Base-by-base conservation (phyloP, 129 eudicot species). In the Silybum marianum region DNA sequence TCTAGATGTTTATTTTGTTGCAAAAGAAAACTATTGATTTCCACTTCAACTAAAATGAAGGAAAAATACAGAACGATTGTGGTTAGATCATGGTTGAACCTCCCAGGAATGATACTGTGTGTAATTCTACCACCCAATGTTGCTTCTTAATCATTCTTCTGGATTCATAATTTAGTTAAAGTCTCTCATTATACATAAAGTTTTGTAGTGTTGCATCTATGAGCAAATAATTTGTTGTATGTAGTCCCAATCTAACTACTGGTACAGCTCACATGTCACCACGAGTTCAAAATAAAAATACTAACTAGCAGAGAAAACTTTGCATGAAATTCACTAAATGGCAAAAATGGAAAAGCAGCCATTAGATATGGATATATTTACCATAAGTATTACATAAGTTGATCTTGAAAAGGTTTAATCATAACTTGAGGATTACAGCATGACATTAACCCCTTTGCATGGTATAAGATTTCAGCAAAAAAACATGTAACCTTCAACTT, bases 211-310 rank as follows among this genome's bases (percentile, higher is more conserved):
- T 60, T n/a, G 67, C 25, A 19, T 60, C 25, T 18, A 60, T 60
- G n/a, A n/a, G 66, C 66, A 62, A 19, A 32, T 79, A 14, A 14
- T 62, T 62, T 18, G 23, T 62, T 19, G 69, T 62, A 22, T 62
- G 26, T 62, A 62, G 69, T 8, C 69, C 24, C 69, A 62, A 21
- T 62, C 69, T 62, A 62, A 62, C 26, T 62, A 22, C 13, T 21
- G 38, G 34, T 34, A 62, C 65, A 73, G 73, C 16, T 19, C 73
- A 40, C 63, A 63, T 39, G 67, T 30, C 13, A 28, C 67, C 68
- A 40, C 74, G 11, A 63, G 79, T 62, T 74, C 79, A 63, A 36
- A 68, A 73, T 62, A 71, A 62, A 38, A 39, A 73, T 63, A 73
- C 42, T 63, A 39, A 63, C 42, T 74, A 23, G 75, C 21, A 54